A percentile compares a stretch with the other conserved stretches of the same genome.
phyloP scores from a whole-genome alignment of 805 yeast genomes.

The Nakazawaea ernobii region DNA sequence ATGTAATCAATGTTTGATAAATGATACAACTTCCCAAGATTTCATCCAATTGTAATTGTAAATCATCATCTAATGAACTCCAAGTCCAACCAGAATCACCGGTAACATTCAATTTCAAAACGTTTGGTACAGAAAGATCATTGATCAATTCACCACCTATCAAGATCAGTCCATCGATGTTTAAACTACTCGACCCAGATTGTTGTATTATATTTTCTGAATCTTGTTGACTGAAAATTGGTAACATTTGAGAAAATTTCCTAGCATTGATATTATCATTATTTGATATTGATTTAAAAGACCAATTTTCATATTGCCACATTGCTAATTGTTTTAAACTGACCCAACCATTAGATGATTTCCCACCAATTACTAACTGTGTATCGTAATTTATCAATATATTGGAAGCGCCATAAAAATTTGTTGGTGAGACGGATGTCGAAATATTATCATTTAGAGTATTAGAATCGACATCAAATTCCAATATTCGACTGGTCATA shows the following conservation, averaged over 20 bases:
- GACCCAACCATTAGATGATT: constrained; percentile 58
- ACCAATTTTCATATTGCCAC: constrained; percentile 70
- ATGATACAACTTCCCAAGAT: constrained; percentile 46
- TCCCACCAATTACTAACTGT: constrained; percentile 62
- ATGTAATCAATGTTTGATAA: constrained; percentile 43
- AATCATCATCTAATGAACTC: constrained; percentile 26
- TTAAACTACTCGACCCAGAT: constrained; percentile 20
- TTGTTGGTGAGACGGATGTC: constrained; percentile 48
- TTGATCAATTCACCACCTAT: constrained; percentile 54
- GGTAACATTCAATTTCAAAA: constrained; percentile 32
- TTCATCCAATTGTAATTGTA: constrained; percentile 20
- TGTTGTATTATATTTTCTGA: constrained; percentile 20
- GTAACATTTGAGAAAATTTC: constrained; percentile 45
- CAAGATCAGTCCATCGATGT: constrained; percentile 38
- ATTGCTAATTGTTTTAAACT: constrained; percentile 68
- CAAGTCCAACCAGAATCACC: constrained; percentile 35
- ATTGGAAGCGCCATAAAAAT: constrained; percentile 47
- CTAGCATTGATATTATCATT: constrained; percentile 46
- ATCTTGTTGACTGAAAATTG: constrained; percentile 35
- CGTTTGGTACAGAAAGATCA: constrained; percentile 34
- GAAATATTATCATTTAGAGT: constrained; percentile 30
- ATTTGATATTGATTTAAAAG: constrained; percentile 36
- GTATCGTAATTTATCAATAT: constrained; percentile 37
- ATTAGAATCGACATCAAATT: constrained; percentile 31
- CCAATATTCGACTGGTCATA: constrained; percentile 29